Base-by-base conservation (phyloP, 371 early-diverging fungal species). In the Nematocida ironsii region DNA sequence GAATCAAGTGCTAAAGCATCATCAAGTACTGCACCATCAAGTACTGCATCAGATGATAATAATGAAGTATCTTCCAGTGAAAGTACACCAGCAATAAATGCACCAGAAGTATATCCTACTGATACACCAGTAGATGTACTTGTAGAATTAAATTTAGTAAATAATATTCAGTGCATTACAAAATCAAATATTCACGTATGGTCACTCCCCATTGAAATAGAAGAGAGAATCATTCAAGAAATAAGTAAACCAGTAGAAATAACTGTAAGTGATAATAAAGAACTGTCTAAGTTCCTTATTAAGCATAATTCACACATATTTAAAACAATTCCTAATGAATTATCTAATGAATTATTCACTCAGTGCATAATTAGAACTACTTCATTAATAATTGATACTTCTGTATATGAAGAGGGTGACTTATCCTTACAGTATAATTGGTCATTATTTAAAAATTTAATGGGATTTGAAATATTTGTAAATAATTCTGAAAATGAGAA, bases 281-380 rank as follows among this genome's bases (percentile, higher is more conserved):
- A 2, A 9, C 6, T 68, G 5, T 2, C 27, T 1, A 1, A 68
- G 9, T 68, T 68, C 50, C 33, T 68, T 18, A 5, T 68, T 20
- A 68, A 68, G 54, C 69, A 68, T 50, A 68, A 68, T 40, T 7
- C 16, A 33, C 69, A 68, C 47, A n/a, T 68, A 23, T 68, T 68
- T 5, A 68, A 0, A 18, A 18, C 11, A 7, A 1, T 2, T 1
- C 23, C 52, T 0, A 23, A 52, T 9, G 23, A 45, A 13, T 1
- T 68, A 6, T 20, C 69, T 25, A 7, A 45, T 18, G 52, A 50
- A n/a, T 39, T 68, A 25, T 25, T 68, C 6, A 20, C 16, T 16
- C n/a, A 68, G 54, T 68, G 69, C 52, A 16, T 16, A 18, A 6
- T 27, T 2, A 44, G 69, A 50, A 25, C 25, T 68, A 27, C 50